Evolutionary conservation across 345 rosid genomes (phyloP), one percentile per base, ranked within the genome.

Genomic region (Bruguiera gymnorhiza): DNA sequence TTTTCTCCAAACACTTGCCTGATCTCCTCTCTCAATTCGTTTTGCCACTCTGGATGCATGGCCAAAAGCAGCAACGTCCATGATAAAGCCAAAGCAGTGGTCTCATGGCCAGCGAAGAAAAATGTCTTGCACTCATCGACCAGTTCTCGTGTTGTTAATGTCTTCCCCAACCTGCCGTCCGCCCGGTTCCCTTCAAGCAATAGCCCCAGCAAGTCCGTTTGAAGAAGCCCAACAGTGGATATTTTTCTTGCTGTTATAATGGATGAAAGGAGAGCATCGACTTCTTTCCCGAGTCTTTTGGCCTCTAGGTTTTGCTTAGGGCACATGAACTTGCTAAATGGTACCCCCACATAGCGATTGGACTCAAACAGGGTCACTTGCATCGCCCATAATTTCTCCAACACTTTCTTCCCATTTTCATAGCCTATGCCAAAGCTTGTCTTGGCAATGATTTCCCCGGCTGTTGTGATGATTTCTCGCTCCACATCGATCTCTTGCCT

Each of bases 51-150:
- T 4, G 89, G 94, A 71, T 95, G 79, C 60, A 72, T 71, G 16
- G 97, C 97, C 74, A 95, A 69, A 65, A 89, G 93, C 84, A 95
- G 76, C 73, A 95, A 73, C 30, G 97, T 92, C 99, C 97, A 95
- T n/a, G 97, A 71, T 9, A 95, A 53, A 1, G 97, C 93, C 77
- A 92, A 65, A 26, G 99, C 97, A 0, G 99, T 95, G 6, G 98
- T 94, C 76, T 92, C 97, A 31, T 95, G 97, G 10, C 99, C 97
- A 30, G 82, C 97, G 31, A 95, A 95, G 84, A 95, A 95, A 79
- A 95, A 90, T 5, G 99, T 95, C 75, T 95, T 95, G 82, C 97
- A 90, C 82, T 95, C 97, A 32, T 95, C 97, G 1, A 95, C 87
- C 16, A 95, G 77, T 61, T 92, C 93, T 60, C 80, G 74, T 0